Evolutionary conservation across 2,329 filamentous ascomycete genomes (phyloP).

Genomic region (Xylaria sp.): DNA sequence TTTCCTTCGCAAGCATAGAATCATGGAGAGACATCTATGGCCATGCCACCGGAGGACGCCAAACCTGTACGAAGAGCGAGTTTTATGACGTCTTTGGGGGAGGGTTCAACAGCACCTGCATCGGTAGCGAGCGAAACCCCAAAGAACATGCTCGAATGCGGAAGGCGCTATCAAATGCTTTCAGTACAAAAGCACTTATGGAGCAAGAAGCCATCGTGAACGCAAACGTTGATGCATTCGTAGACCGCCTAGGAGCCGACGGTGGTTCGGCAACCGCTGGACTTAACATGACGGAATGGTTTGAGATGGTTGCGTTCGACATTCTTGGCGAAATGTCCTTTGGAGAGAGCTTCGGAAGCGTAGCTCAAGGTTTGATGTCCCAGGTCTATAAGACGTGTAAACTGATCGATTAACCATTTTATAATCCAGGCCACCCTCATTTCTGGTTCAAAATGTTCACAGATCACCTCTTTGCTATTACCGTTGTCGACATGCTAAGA

Average conservation of each 20-base stretch:
- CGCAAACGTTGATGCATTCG: not conserved
- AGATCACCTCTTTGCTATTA: not conserved
- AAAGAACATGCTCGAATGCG: slow-evolving; percentile 28
- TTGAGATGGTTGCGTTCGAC: not conserved
- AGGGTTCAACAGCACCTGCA: slow-evolving; percentile 27
- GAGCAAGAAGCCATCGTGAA: not conserved
- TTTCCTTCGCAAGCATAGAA: slow-evolving; percentile 32
- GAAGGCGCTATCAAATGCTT: not conserved
- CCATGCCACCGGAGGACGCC: not conserved
- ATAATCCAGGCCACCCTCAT: not conserved
- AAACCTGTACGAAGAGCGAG: not conserved
- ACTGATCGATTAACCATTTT: no score
- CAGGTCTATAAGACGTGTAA: no score
- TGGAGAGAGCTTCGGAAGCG: not conserved
- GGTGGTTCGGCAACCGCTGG: not conserved
- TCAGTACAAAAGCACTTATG: not conserved
- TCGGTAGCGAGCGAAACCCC: slow-evolving; percentile 34
- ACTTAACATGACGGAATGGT: not conserved
- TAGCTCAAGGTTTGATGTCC: not conserved
- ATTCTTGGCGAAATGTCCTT: slow-evolving; percentile 1
- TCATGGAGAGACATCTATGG: slow-evolving; percentile 41
- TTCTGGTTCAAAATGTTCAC: not conserved
- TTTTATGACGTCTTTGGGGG: slow-evolving; percentile 33
- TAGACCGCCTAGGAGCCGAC: not conserved
- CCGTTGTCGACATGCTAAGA: not conserved